These are phyloP conservation scores for Penicillium sp. DNA, from an alignment of 2,329 filamentous ascomycete genomes.

Conservation along the genomic window DNA sequence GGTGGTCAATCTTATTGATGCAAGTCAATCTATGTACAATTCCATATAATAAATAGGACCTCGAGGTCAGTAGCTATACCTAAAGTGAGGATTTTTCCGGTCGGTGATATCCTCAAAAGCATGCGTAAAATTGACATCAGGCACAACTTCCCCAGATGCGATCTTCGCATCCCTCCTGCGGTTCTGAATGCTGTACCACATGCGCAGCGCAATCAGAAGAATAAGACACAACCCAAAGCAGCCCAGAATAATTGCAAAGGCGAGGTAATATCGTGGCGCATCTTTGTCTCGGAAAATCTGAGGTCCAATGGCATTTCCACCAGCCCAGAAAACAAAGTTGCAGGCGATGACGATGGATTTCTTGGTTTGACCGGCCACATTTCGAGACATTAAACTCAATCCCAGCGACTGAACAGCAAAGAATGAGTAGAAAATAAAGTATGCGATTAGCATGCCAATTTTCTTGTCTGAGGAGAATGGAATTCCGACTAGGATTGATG, in stretches of 20 bases:
- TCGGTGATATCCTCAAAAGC: slow-evolving; percentile 65
- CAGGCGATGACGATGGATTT: slow-evolving; percentile 66
- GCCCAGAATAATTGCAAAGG: slow-evolving; percentile 66
- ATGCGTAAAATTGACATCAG: slow-evolving; percentile 46
- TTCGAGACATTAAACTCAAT: slow-evolving; percentile 66
- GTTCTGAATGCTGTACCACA: slow-evolving; percentile 59
- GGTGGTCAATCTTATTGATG: background rate
- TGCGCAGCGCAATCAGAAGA: slow-evolving; percentile 58
- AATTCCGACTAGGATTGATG: slow-evolving; percentile 64
- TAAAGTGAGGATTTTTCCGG: slow-evolving; percentile 59
- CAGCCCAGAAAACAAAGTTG: slow-evolving; percentile 69
- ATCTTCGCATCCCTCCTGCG: slow-evolving; percentile 54
- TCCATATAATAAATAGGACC: too few relatives aligned
- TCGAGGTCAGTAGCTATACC: slow-evolving; percentile 52
- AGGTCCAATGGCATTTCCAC: slow-evolving; percentile 66
- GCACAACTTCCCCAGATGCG: slow-evolving; percentile 42
- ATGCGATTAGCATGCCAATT: slow-evolving; percentile 67
- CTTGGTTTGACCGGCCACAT: slow-evolving; percentile 71
- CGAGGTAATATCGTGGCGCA: slow-evolving; percentile 65
- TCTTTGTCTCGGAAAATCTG: slow-evolving; percentile 65
- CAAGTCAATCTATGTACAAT: background rate
- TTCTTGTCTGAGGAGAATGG: slow-evolving; percentile 55
- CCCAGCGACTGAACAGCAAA: slow-evolving; percentile 69
- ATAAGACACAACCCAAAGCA: slow-evolving; percentile 64
- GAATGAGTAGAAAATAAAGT: slow-evolving; percentile 75